Evolutionary conservation across 78 protist species (phyloP).

Genomic region (Planoprotostelium fungivorum): DNA sequence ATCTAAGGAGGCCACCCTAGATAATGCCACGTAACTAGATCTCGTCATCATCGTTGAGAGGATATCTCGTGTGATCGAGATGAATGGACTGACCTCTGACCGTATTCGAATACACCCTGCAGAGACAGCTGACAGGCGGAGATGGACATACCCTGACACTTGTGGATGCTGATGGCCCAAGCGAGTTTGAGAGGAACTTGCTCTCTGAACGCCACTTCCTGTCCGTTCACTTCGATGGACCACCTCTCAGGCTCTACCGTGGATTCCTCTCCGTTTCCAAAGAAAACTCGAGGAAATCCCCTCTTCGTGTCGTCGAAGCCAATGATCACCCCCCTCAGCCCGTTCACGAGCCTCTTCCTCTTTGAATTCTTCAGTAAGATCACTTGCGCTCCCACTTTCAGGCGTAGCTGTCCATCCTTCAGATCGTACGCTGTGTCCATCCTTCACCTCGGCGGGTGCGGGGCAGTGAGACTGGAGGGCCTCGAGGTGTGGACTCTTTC

Average conservation of each 20-base stretch:
- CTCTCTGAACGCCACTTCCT: constrained; percentile 2
- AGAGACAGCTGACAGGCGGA: constrained; percentile 37
- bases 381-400: constrained; percentile 32
- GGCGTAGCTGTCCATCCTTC: constrained; percentile 6
- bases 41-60: no score
- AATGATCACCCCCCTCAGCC: constrained; percentile 59
- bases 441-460: not conserved
- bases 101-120: constrained; percentile 50
- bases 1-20: constrained; percentile 58
- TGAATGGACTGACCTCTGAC: constrained; percentile 71
- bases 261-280: constrained; percentile 32
- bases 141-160: constrained; percentile 84
- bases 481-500: not conserved
- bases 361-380: constrained; percentile 33
- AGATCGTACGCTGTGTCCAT: not conserved
- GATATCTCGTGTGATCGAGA: not conserved
- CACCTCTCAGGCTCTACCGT: constrained; percentile 18
- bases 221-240: not conserved
- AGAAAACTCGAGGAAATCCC: constrained; percentile 32
- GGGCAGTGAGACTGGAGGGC: not conserved
- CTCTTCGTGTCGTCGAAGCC: constrained; percentile 23
- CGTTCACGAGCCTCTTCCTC: constrained; percentile 62
- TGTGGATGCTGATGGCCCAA: constrained; percentile 86
- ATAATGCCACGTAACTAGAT: constrained; percentile 82
- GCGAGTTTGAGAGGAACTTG: constrained; percentile 84